These are phyloP conservation scores for Omphalea diandra DNA, from an alignment of 441 rosid genomes.

Conservation along the genomic window DNA sequence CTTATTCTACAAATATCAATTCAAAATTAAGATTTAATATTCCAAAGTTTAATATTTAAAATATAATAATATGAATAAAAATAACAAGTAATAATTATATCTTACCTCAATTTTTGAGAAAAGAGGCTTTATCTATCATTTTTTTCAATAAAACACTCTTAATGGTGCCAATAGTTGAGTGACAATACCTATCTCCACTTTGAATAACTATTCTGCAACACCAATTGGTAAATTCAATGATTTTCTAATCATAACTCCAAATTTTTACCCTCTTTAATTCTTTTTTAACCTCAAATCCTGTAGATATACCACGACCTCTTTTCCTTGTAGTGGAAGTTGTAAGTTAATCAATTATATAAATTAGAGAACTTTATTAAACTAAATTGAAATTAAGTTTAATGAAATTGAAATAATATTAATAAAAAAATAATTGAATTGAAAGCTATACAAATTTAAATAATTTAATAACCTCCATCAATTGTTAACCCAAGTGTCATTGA, in stretches of 20 bases:
- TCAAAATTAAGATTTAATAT: no score
- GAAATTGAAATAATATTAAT: no score
- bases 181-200: not conserved
- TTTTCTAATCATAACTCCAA: not conserved
- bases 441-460: no score
- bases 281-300: not conserved
- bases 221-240: not conserved
- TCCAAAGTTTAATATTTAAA: no score
- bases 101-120: not conserved
- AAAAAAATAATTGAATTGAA: no score
- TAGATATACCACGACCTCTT: not conserved
- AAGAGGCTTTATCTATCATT: not conserved
- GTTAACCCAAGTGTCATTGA: no score
- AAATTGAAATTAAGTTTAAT: no score
- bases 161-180: not conserved
- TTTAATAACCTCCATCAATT: no score
- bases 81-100: not conserved
- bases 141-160: not conserved
- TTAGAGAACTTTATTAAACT: no score
- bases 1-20: no score
- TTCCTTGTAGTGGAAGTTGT: not conserved
- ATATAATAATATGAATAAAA: no score
- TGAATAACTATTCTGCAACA: not conserved
- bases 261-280: not conserved
- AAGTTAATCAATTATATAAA: no score